These are phyloP conservation scores for Suillus subluteus DNA, from an alignment of 768 basidiomycete species.

Conservation along the genomic window DNA sequence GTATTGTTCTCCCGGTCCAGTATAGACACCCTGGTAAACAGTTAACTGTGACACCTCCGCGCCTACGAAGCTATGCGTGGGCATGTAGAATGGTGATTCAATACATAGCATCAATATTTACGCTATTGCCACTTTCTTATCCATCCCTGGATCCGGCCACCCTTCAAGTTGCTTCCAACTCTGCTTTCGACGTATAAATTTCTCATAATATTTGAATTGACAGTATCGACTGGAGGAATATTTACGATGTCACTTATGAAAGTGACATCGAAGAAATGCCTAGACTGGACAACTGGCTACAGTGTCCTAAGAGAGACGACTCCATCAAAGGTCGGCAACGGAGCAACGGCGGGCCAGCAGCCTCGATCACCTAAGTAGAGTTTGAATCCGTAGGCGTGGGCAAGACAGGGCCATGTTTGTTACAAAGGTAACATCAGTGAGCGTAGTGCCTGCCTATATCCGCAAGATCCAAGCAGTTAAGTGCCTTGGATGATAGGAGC, in stretches of 20 bases:
- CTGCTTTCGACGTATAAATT: neutral
- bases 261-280: neutral
- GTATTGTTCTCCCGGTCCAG: neutral
- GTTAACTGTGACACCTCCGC: too few relatives aligned
- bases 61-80: too few relatives aligned
- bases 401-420: neutral
- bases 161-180: too few relatives aligned
- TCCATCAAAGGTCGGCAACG: neutral
- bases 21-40: too few relatives aligned
- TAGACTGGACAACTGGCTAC: neutral
- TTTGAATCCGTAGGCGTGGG: neutral
- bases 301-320: neutral
- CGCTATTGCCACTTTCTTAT: neutral
- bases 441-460: neutral
- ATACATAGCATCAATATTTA: neutral
- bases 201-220: neutral
- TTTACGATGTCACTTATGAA: neutral
- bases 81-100: neutral
- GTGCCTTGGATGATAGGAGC: neutral
- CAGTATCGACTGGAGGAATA: neutral
- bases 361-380: neutral
- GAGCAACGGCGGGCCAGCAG: neutral
- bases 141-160: too few relatives aligned
- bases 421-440: neutral
- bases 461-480: neutral